Conservation (phyloP, 768 basidiomycete species). For the Lactifluus subvellereus region DNA sequence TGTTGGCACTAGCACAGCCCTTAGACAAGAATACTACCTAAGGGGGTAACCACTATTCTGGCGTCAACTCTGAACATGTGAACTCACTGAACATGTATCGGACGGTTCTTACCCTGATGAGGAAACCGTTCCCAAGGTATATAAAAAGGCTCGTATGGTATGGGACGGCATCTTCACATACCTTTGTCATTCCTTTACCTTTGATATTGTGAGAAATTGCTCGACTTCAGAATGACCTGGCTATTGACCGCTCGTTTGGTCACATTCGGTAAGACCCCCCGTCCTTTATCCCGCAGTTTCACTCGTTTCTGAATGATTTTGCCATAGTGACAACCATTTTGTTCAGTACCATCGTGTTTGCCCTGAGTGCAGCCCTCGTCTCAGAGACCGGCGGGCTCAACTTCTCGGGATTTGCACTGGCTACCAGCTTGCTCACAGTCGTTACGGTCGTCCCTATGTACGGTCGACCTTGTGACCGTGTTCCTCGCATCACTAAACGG, state of each 20-base stretch:
- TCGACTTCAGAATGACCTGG: background rate
- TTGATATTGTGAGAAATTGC: background rate
- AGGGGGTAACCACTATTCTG: too few relatives aligned
- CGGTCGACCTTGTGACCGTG: background rate
- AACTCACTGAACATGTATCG: too few relatives aligned
- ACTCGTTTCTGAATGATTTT: background rate
- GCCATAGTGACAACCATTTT: constrained; percentile 14
- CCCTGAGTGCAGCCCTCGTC: constrained; percentile 29
- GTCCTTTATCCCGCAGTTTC: background rate
- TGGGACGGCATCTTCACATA: background rate
- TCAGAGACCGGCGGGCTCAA: constrained; percentile 19
- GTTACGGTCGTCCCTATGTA: constrained; percentile 32
- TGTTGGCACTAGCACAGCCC: background rate
- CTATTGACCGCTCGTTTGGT: background rate
- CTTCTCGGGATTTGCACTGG: constrained; percentile 22
- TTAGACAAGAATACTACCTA: background rate
- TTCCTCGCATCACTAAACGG: background rate
- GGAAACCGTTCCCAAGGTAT: background rate
- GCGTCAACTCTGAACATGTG: background rate
- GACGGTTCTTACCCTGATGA: background rate
- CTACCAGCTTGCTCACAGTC: constrained; percentile 29
- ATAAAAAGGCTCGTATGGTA: background rate
- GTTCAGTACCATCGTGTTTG: constrained; percentile 33
- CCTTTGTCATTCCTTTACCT: background rate
- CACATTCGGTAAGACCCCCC: constrained; percentile 1